Evolutionary conservation across 495 filamentous ascomycete species (phyloP).

Genomic region (Aspergillus sclerotiicarbonarius): DNA sequence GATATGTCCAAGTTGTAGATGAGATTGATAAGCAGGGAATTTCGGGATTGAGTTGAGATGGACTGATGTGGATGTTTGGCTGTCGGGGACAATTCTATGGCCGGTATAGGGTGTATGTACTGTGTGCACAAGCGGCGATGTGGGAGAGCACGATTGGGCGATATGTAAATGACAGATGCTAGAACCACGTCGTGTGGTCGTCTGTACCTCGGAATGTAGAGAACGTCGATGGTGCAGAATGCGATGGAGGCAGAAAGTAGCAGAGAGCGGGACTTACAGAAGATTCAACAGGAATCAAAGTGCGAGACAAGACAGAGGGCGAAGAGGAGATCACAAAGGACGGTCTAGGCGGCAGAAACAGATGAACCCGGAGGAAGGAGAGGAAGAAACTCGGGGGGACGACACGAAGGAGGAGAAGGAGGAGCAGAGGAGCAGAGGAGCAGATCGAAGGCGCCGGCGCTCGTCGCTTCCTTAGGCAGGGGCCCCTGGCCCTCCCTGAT

Average conservation of each 20-base stretch:
- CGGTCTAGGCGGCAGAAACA: slow-evolving; percentile 6
- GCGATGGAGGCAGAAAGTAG: background rate
- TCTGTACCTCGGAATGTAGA: background rate
- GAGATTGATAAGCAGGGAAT: background rate
- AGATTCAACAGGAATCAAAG: background rate
- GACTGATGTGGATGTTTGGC: background rate
- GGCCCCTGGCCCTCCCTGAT: background rate
- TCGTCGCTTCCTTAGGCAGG: background rate
- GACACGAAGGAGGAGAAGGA: slow-evolving; percentile 8
- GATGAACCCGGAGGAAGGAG: background rate
- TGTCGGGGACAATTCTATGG: background rate
- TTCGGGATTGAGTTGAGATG: background rate
- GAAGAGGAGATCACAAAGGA: slow-evolving; percentile 7
- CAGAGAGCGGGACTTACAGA: background rate
- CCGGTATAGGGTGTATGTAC: no score
- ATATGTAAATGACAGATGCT: background rate
- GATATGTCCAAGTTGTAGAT: background rate
- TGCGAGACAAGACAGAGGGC: background rate
- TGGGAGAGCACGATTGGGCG: no score
- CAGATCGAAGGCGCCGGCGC: background rate
- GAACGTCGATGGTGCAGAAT: background rate
- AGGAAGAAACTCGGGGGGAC: slow-evolving; percentile 10
- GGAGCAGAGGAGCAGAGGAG: slow-evolving; percentile 1
- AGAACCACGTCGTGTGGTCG: background rate
- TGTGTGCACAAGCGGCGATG: no score